These are phyloP conservation scores for Euphorbia corollata DNA, from an alignment of 441 rosid species.

Conservation along the genomic window DNA sequence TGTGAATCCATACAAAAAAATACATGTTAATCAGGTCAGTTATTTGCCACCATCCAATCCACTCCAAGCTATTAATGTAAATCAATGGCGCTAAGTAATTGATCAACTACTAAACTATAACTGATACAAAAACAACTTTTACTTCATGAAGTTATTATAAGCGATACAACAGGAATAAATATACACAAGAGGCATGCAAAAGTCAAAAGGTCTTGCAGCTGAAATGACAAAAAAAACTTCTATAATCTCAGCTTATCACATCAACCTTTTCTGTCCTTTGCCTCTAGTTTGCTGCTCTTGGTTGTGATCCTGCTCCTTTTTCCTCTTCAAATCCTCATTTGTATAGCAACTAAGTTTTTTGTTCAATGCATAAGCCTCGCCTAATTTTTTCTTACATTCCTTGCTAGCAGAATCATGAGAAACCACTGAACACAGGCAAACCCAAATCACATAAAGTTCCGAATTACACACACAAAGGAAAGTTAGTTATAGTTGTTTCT, in stretches of 20 bases:
- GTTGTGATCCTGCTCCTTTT: slow-evolving; percentile 35
- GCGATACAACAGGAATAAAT: neutral
- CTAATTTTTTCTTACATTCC: slow-evolving; percentile 73
- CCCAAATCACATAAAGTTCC: neutral
- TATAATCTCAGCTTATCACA: neutral
- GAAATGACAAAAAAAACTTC: neutral
- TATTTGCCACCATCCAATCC: no score
- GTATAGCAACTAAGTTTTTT: slow-evolving; percentile 43
- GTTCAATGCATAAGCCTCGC: slow-evolving; percentile 70
- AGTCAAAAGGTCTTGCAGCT: neutral
- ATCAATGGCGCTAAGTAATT: no score
- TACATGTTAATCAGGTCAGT: no score
- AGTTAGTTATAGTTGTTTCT: neutral
- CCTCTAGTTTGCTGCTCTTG: slow-evolving; percentile 30
- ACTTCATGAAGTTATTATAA: neutral
- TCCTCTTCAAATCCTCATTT: slow-evolving; percentile 56
- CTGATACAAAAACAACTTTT: neutral
- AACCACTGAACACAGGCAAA: slow-evolving; percentile 48
- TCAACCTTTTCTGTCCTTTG: slow-evolving; percentile 32
- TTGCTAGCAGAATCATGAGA: slow-evolving; percentile 79
- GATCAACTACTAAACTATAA: no score
- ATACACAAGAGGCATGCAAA: neutral
- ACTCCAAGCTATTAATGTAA: no score
- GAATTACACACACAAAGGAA: neutral
- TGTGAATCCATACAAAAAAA: no score